Percentiles rank a stretch among this genome's conserved stretches.
phyloP scores from a whole-genome alignment of 164 flowering plant species.

The Aristolochia californica region DNA sequence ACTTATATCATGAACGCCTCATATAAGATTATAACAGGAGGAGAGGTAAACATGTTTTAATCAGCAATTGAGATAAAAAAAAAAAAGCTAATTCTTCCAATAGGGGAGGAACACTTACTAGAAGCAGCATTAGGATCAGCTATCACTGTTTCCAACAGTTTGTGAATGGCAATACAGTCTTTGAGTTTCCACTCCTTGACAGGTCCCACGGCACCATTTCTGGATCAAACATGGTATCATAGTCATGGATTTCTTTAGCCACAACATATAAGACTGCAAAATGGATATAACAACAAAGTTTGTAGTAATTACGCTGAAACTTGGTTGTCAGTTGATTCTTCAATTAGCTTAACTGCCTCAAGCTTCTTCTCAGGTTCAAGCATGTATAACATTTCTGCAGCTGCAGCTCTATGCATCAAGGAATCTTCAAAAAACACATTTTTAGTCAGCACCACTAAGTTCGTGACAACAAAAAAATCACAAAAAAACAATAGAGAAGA shows the following conservation, averaged over 20 bases:
- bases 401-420: conserved; percentile 93
- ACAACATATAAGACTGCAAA: too few relatives aligned
- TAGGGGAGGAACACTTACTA: conserved; percentile 42
- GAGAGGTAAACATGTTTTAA: too few relatives aligned
- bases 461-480: not conserved
- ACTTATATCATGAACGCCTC: too few relatives aligned
- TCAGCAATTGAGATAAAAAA: too few relatives aligned
- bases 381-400: conserved; percentile 67
- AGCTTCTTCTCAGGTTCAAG: conserved; percentile 64
- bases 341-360: conserved; percentile 69
- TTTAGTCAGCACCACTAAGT: not conserved
- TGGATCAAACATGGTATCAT: conserved; percentile 7
- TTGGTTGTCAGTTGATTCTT: conserved; percentile 47
- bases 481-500: not conserved
- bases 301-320: conserved; percentile 30
- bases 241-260: too few relatives aligned
- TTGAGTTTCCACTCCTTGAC: conserved; percentile 64
- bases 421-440: conserved; percentile 48
- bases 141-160: conserved; percentile 43
- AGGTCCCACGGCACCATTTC: conserved; percentile 58
- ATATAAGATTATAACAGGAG: too few relatives aligned
- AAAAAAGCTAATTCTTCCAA: not conserved
- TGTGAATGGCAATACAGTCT: conserved; percentile 73
- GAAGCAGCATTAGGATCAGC: conserved; percentile 59
- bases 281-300: too few relatives aligned